A percentile compares a stretch with the other conserved stretches of the same genome.
These are phyloP conservation scores for Acorus gramineus DNA, from an alignment of 106 monocot genomes.

Conservation along the genomic window DNA sequence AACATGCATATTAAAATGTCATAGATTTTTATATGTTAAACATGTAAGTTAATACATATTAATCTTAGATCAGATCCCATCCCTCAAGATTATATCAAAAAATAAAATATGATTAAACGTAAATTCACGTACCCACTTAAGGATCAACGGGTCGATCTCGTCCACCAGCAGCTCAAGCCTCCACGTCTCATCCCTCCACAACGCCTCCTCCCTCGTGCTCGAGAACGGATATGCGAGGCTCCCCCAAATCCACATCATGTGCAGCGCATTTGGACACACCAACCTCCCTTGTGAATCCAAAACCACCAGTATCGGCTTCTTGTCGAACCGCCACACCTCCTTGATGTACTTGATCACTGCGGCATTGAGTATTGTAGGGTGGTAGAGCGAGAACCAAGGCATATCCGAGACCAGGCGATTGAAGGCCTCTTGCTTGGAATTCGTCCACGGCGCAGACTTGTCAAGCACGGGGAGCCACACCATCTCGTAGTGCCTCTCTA, in stretches of 20 bases:
- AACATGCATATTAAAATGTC: no score
- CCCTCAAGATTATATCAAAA: not conserved
- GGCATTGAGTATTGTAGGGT: conserved; percentile 41
- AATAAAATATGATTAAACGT: not conserved
- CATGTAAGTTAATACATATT: no score
- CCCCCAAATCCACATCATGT: conserved; percentile 95
- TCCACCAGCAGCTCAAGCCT: conserved; percentile 66
- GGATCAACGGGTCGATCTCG: conserved; percentile 55
- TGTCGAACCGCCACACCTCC: conserved; percentile 57
- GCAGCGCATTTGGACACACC: conserved; percentile 59
- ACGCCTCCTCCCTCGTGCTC: conserved; percentile 56
- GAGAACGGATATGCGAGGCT: conserved; percentile 72
- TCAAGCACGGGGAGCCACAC: conserved; percentile 72
- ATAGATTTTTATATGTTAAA: no score
- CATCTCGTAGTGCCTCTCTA: conserved; percentile 62
- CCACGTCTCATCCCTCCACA: conserved; percentile 86
- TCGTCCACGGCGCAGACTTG: conserved; percentile 32
- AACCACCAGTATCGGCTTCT: conserved; percentile 64
- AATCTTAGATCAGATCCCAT: no score
- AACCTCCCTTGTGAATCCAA: conserved; percentile 72
- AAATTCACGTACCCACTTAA: conserved; percentile 29
- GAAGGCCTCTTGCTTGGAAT: conserved; percentile 30
- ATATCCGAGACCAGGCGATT: conserved; percentile 27
- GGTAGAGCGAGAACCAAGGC: conserved; percentile 61
- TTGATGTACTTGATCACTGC: conserved; percentile 42